phyloP scores from a whole-genome alignment of 2,329 filamentous ascomycete genomes.

The Dactylellina leptospora region DNA sequence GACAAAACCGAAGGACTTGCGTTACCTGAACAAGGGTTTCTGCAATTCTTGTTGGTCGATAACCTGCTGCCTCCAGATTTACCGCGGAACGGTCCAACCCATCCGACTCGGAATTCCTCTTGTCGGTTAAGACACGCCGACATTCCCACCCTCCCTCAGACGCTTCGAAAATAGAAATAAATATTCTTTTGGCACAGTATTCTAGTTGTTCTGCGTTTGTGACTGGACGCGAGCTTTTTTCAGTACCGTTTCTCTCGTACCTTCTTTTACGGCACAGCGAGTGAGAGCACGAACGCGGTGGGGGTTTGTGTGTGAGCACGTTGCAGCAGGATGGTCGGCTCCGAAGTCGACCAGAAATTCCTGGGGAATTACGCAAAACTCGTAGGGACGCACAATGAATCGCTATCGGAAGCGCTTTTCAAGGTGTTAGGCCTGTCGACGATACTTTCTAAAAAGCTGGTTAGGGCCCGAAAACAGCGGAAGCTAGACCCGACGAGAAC shows the following conservation, averaged over 20 bases:
- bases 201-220: background rate
- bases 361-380: conserved; percentile 85
- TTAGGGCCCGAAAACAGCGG: conserved; percentile 82
- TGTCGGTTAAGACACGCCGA: conserved; percentile 43
- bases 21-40: conserved; percentile 48
- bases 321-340: conserved; percentile 78
- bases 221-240: background rate
- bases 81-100: conserved; percentile 51
- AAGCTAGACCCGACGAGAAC: conserved; percentile 80
- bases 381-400: conserved; percentile 78
- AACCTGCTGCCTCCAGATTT: conserved; percentile 12
- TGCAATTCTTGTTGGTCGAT: conserved; percentile 52
- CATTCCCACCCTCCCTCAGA: conserved; percentile 14
- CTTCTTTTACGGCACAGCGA: conserved; percentile 19
- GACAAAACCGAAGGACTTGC: conserved; percentile 28
- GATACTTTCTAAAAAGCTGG: conserved; percentile 82
- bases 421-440: conserved; percentile 91
- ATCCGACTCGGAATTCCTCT: conserved; percentile 48
- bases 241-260: conserved; percentile 1
- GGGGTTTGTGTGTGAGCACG: conserved; percentile 21
- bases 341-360: conserved; percentile 97
- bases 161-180: background rate
- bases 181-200: conserved; percentile 8
- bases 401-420: conserved; percentile 83
- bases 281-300: conserved; percentile 40